Evolutionary conservation across 2,329 filamentous ascomycete species (phyloP), one percentile per base, ranked within the genome.

Genomic region (Passalora sequoiae): DNA sequence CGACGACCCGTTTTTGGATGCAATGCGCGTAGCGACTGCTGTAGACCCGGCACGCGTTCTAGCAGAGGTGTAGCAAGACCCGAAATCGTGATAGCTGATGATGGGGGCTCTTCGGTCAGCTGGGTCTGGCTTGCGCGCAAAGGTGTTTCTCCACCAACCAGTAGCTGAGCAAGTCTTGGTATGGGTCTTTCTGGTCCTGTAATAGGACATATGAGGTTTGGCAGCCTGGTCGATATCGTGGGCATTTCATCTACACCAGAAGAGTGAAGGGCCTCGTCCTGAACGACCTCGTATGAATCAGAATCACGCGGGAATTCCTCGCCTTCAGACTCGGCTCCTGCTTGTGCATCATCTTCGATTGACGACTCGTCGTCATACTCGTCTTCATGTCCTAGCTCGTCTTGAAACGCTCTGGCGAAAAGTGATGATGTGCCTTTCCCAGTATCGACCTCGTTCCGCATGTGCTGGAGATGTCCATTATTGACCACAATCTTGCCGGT

Each of bases 401-500:
- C 55, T 17, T 54, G 54, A 33, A 64, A 63, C 13, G 57, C 59
- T 24, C 53, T 42, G 10, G 64, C 50, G 36, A 65, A 60, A 28
- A 55, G 58, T 5, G 51, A 53, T 3, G 61, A 54, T 17, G 56
- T 49, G 32, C 51, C 48, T 19, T 63, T 43, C 20, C 73, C 71
- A 29, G 65, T 60, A 67, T 77, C 70, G 52, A 75, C 66, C 61
- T 83, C 73, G 66, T 77, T 64, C 60, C 69, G 59, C 74, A 87
- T 80, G 59, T 77, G 64, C 38, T 76, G 63, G 40, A 96, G 64
- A 67, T 97, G 92, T 0, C 92, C 91, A 71, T 95, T 92, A 65
- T 97, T 77, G 43, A 96, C 81, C n/a, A 94, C 75, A 35, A 97
- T 81, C 46, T 86, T 73, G 41, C 87, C 89, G 0, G 86, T 91